Conservation (phyloP, 176 grass and related monocot species). For the Metroxylon sagu region DNA sequence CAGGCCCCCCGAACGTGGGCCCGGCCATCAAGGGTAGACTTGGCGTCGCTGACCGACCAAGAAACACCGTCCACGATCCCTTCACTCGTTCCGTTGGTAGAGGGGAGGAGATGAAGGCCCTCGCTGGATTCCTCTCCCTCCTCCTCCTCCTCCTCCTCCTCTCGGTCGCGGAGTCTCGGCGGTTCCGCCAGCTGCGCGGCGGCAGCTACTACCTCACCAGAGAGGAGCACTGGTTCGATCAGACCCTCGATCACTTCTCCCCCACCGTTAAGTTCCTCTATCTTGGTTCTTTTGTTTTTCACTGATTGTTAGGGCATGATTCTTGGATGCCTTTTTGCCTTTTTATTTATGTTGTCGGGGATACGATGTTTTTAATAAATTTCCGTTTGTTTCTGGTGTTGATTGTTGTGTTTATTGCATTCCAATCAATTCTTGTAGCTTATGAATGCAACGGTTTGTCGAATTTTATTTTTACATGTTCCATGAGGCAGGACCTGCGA, state of each 20-base stretch:
- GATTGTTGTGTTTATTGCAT: too few relatives aligned
- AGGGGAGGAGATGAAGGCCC: slow-evolving; percentile 14
- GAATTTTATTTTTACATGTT: too few relatives aligned
- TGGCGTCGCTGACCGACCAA: too few relatives aligned
- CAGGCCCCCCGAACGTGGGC: too few relatives aligned
- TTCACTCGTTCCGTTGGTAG: too few relatives aligned
- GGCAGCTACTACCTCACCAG: slow-evolving; percentile 48
- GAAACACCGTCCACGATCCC: too few relatives aligned
- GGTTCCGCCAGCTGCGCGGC: slow-evolving; percentile 30
- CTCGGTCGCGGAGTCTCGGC: slow-evolving; percentile 21
- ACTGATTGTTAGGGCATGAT: background rate
- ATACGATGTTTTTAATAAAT: too few relatives aligned
- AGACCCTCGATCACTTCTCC: slow-evolving; percentile 89
- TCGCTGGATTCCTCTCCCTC: slow-evolving; percentile 9
- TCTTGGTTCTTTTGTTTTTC: background rate
- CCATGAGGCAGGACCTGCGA: too few relatives aligned
- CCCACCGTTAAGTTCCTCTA: slow-evolving; percentile 45
- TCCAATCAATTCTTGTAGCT: too few relatives aligned
- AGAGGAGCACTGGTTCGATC: slow-evolving; percentile 76
- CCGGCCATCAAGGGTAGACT: too few relatives aligned
- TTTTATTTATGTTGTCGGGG: background rate
- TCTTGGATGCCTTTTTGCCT: background rate
- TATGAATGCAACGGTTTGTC: too few relatives aligned
- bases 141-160: slow-evolving; percentile 13
- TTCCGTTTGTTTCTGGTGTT: too few relatives aligned